phyloP scores from a whole-genome alignment of 169 alveolate species.

The Theileria orientalis region DNA sequence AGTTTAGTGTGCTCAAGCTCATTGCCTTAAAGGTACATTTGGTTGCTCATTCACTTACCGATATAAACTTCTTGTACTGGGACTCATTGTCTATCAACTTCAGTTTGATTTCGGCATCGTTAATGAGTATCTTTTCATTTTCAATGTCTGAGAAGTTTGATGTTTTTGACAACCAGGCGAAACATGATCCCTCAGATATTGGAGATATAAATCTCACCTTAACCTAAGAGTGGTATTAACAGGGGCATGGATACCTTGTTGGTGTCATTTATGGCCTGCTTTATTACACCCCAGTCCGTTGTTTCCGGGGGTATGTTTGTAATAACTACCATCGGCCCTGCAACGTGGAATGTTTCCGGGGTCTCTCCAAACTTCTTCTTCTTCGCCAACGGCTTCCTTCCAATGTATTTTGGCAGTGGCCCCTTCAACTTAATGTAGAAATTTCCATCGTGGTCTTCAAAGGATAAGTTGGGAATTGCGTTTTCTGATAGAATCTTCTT shows the following conservation, averaged over 20 bases:
- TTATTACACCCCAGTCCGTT: constrained; percentile 44
- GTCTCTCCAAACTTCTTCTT: constrained; percentile 63
- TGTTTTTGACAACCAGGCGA: constrained; percentile 55
- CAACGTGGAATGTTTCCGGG: constrained; percentile 57
- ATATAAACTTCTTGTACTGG: constrained; percentile 34
- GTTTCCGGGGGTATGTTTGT: constrained; percentile 46
- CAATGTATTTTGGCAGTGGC: constrained; percentile 51
- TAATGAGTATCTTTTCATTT: constrained; percentile 26
- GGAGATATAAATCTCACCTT: constrained; percentile 59
- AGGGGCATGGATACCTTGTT: constrained; percentile 1
- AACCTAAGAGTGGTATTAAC: constrained; percentile 1
- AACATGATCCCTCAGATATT: constrained; percentile 44
- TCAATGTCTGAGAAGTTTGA: constrained; percentile 22
- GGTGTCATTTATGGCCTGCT: constrained; percentile 41
- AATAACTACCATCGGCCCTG: constrained; percentile 45
- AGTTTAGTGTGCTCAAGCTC: constrained; percentile 49
- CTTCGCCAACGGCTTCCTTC: constrained; percentile 51
- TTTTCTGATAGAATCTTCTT: constrained; percentile 18
- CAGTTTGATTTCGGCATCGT: constrained; percentile 20
- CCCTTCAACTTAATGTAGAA: constrained; percentile 27
- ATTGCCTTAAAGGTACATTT: constrained; percentile 6
- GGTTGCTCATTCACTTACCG: not conserved
- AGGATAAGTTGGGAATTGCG: constrained; percentile 11
- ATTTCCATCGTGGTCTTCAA: constrained; percentile 36
- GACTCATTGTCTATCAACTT: constrained; percentile 33